These are phyloP conservation scores for Alternaria sp. DNA, from an alignment of 2,329 filamentous ascomycete genomes.

Conservation along the genomic window DNA sequence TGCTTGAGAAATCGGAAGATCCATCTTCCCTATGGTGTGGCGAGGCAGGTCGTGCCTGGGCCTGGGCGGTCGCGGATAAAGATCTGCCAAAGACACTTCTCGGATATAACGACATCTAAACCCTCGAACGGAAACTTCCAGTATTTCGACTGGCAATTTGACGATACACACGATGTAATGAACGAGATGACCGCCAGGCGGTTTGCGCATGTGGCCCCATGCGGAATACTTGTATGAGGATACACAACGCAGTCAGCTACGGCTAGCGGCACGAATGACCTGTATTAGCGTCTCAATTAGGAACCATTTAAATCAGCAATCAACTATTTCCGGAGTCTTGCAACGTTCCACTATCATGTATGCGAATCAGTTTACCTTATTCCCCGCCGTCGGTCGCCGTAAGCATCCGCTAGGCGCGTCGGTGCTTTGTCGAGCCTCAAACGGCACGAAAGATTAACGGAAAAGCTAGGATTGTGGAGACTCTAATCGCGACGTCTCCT, in stretches of 20 bases:
- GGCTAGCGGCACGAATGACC: slow-evolving; percentile 12
- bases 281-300: not conserved
- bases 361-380: not conserved
- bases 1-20: slow-evolving; percentile 59
- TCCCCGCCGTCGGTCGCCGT: not conserved
- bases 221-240: not conserved
- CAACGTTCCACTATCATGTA: slow-evolving; percentile 4
- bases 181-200: slow-evolving; percentile 24
- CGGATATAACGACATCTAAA: slow-evolving; percentile 58
- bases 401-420: not conserved
- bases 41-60: slow-evolving; percentile 58
- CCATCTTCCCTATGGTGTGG: slow-evolving; percentile 59
- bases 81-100: slow-evolving; percentile 55
- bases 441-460: not conserved
- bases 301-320: slow-evolving; percentile 1
- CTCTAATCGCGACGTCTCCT: not conserved
- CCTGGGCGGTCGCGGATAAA: slow-evolving; percentile 55
- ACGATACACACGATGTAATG: slow-evolving; percentile 30
- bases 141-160: not conserved
- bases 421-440: not conserved
- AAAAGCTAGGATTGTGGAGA: not conserved
- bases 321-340: not conserved
- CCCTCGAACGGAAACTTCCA: not conserved
- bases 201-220: not conserved
- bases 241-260: slow-evolving; percentile 5